Evolutionary conservation across 441 rosid genomes (phyloP).

Genomic region (Brassica hybrid): DNA sequence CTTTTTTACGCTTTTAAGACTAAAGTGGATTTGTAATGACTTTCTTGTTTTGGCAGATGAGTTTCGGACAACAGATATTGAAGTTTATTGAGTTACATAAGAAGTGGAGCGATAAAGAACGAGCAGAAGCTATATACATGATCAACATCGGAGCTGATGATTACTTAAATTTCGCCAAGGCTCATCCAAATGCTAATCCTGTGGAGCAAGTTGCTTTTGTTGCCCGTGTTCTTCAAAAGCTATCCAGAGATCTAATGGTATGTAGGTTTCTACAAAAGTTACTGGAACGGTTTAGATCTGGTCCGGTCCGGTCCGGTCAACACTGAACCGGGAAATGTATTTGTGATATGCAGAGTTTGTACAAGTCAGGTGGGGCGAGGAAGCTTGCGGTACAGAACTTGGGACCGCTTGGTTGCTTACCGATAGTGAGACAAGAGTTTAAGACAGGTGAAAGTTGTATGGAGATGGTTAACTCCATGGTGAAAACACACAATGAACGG

Average conservation of each 20-base stretch:
- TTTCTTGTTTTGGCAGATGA: conserved; percentile 22
- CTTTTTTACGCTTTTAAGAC: too few relatives aligned
- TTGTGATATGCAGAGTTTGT: conserved; percentile 25
- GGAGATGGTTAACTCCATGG: conserved; percentile 34
- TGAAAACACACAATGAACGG: conserved; percentile 43
- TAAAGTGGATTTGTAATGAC: not conserved
- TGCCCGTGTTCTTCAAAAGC: conserved; percentile 15
- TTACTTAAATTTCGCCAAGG: conserved; percentile 42
- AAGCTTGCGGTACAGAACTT: conserved; percentile 37
- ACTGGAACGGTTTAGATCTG: conserved; percentile 1
- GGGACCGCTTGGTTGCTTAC: conserved; percentile 43
- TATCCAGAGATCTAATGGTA: conserved; percentile 33
- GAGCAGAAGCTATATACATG: conserved; percentile 41
- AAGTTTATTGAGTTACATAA: conserved; percentile 28
- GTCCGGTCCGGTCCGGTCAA: not conserved
- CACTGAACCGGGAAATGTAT: not conserved
- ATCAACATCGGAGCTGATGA: conserved; percentile 41
- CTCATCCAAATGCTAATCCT: conserved; percentile 33
- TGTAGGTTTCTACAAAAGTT: not conserved
- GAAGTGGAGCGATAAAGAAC: conserved; percentile 37
- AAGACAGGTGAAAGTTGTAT: conserved; percentile 27
- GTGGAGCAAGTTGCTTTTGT: conserved; percentile 26
- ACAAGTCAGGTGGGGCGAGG: conserved; percentile 44
- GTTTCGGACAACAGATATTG: conserved; percentile 33
- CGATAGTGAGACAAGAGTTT: conserved; percentile 34